A percentile compares a stretch with the other conserved stretches of the same genome.
These are phyloP conservation scores for Stygiomarasmius scandens DNA, from an alignment of 1,284 basidiomycete genomes.

Conservation along the genomic window DNA sequence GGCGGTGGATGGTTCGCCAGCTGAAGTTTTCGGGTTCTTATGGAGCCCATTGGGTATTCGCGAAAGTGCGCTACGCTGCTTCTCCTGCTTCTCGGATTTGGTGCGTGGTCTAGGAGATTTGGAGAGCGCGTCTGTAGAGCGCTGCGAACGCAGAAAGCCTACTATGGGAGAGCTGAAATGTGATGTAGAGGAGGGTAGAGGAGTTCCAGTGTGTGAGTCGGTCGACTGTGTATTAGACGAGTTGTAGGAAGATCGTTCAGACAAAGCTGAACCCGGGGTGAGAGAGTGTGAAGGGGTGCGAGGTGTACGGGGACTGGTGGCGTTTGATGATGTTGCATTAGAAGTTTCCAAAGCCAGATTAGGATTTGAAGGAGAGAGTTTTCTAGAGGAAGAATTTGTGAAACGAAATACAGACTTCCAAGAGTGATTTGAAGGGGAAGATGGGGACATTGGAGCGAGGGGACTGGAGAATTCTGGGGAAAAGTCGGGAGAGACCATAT, in stretches of 20 bases:
- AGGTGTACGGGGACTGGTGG: constrained; percentile 4
- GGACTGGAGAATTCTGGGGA: not conserved
- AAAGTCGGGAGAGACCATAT: not conserved
- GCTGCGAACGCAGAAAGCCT: constrained; percentile 5
- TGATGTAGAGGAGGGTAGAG: not conserved
- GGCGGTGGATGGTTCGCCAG: constrained; percentile 33
- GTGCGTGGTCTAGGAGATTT: constrained; percentile 44
- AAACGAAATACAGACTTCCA: constrained; percentile 71
- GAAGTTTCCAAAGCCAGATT: constrained; percentile 36
- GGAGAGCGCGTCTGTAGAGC: constrained; percentile 23
- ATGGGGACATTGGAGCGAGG: constrained; percentile 22
- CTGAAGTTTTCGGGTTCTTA: constrained; percentile 32
- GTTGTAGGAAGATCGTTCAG: constrained; percentile 68
- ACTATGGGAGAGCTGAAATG: not conserved
- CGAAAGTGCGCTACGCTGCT: constrained; percentile 40
- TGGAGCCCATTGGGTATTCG: constrained; percentile 22
- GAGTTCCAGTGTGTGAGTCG: constrained; percentile 52
- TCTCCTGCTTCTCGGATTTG: constrained; percentile 64
- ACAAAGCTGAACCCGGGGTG: constrained; percentile 50
- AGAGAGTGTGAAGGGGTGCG: constrained; percentile 45
- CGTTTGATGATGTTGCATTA: constrained; percentile 26
- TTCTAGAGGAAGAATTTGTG: constrained; percentile 54
- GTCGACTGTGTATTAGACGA: constrained; percentile 72
- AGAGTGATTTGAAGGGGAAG: constrained; percentile 22
- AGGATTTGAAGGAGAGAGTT: constrained; percentile 34